phyloP scores from a whole-genome alignment of 257 asterid species.

The Datura wrightii region DNA sequence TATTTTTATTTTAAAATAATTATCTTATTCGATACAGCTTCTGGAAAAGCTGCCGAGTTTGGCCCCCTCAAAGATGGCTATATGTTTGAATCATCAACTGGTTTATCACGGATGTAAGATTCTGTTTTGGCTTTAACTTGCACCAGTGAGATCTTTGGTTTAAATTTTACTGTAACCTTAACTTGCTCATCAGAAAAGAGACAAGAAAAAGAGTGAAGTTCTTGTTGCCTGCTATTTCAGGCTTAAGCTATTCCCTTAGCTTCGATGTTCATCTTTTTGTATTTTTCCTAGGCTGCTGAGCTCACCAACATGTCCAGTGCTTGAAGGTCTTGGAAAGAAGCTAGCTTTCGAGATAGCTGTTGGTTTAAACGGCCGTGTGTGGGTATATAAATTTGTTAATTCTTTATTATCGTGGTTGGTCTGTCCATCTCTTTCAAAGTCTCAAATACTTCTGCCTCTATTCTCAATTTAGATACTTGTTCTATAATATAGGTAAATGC shows the following conservation, averaged over 20 bases:
- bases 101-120: conserved; percentile 79
- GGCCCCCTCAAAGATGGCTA: conserved; percentile 93
- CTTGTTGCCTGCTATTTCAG: conserved; percentile 24
- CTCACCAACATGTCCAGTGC: conserved; percentile 85
- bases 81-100: conserved; percentile 92
- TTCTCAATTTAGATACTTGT: conserved; percentile 13
- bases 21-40: conserved; percentile 47
- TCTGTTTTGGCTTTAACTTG: not conserved
- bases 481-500: conserved; percentile 70
- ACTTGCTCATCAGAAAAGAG: conserved; percentile 15
- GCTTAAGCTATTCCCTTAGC: not conserved
- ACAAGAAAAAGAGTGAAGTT: conserved; percentile 17
- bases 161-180: not conserved
- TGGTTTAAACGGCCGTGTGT: conserved; percentile 91
- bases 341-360: conserved; percentile 93
- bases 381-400: conserved; percentile 61
- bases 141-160: not conserved
- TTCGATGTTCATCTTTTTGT: conserved; percentile 3
- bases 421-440: conserved; percentile 18
- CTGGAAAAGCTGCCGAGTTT: conserved; percentile 89
- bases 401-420: conserved; percentile 26
- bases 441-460: not conserved
- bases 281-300: conserved; percentile 64
- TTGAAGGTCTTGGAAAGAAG: conserved; percentile 90
- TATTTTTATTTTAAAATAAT: conserved; percentile 24